These are phyloP conservation scores for Chenopodium formosanum DNA, from an alignment of 148 eudicot genomes.

Conservation along the genomic window DNA sequence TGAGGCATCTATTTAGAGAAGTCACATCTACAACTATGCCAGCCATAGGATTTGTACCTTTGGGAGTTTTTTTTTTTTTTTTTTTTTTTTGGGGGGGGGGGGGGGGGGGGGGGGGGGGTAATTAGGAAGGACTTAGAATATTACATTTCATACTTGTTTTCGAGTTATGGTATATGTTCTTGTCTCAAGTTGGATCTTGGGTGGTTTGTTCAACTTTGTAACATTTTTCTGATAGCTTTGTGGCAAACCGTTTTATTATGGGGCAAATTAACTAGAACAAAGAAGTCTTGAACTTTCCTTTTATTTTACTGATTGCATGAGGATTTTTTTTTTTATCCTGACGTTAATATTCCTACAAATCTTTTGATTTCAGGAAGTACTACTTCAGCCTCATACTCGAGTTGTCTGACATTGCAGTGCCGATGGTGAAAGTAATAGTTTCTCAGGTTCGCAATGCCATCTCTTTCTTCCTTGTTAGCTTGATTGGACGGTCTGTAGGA, in stretches of 20 bases:
- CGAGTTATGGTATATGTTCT: neutral
- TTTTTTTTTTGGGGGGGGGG: too few species aligned
- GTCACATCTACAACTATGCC: neutral
- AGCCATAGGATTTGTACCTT: neutral
- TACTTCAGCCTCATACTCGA: slow-evolving; percentile 86
- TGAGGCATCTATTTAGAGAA: neutral
- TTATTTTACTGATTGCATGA: neutral
- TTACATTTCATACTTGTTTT: neutral
- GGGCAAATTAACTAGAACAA: neutral
- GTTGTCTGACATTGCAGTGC: slow-evolving; percentile 74
- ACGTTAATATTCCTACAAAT: neutral
- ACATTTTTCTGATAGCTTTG: neutral
- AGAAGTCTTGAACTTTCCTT: neutral
- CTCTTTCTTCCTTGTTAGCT: slow-evolving; percentile 83
- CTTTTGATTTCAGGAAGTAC: slow-evolving; percentile 73
- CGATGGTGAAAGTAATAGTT: slow-evolving; percentile 56
- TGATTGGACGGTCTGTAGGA: slow-evolving; percentile 95
- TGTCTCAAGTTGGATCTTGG: neutral
- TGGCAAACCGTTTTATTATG: neutral
- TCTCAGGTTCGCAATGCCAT: slow-evolving; percentile 82
- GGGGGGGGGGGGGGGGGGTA: too few species aligned
- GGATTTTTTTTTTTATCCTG: neutral
- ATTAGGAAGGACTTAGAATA: too few species aligned
- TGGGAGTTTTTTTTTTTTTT: neutral
- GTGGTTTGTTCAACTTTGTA: neutral